Evolutionary conservation across 106 monocot species (phyloP).

Genomic region (Vanilla planifolia): DNA sequence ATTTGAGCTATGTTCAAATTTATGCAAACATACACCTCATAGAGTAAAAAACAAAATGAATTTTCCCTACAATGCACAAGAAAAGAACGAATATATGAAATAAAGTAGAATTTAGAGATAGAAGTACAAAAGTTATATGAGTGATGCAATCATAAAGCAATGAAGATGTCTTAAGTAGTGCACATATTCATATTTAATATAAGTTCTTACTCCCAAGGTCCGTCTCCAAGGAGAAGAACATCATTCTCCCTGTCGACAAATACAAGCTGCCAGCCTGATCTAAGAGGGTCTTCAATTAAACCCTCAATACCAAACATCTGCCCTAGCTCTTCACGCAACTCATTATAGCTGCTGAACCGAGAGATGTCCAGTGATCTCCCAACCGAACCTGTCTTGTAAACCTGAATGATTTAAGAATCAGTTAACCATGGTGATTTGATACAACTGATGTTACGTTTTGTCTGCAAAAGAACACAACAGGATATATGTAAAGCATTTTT

Average conservation of each 20-base stretch:
- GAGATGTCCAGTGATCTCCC: conserved; percentile 82
- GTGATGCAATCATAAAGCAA: no score
- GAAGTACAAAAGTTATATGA: no score
- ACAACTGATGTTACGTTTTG: neutral
- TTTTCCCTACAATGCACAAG: no score
- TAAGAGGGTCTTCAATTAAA: conserved; percentile 75
- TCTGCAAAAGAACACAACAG: neutral
- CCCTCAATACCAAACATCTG: conserved; percentile 89
- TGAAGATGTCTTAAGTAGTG: no score
- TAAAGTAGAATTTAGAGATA: no score
- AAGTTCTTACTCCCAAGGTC: conserved; percentile 83
- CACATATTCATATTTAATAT: neutral
- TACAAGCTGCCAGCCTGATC: conserved; percentile 99
- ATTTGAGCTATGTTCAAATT: no score
- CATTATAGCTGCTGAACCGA: conserved; percentile 71
- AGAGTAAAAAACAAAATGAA: no score
- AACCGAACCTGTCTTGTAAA: conserved; percentile 74
- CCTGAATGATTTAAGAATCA: no score
- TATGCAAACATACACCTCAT: no score
- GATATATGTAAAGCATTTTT: no score
- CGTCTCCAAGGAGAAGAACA: conserved; percentile 93
- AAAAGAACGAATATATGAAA: no score
- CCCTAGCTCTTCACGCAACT: conserved; percentile 63
- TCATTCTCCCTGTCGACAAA: conserved; percentile 95
- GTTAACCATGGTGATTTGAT: no score